These are phyloP conservation scores for Dacryopinax spathularia DNA, from an alignment of 768 basidiomycete genomes.

Conservation along the genomic window DNA sequence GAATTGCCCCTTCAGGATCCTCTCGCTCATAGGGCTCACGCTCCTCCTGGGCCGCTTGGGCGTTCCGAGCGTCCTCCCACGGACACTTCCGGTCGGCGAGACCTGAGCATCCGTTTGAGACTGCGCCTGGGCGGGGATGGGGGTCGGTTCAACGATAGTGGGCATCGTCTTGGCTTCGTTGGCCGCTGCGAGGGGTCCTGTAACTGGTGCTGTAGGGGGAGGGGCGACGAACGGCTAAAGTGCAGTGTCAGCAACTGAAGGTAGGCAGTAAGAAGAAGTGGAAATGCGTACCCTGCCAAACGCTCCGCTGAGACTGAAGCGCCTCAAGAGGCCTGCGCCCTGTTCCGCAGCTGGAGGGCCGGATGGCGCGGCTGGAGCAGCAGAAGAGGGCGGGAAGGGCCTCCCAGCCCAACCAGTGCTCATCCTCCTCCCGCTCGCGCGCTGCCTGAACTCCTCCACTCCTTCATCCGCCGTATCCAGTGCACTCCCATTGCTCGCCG, in stretches of 20 bases:
- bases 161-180: conserved; percentile 9
- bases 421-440: neutral
- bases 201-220: conserved; percentile 6
- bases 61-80: conserved; percentile 45
- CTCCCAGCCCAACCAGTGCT: neutral
- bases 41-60: conserved; percentile 35
- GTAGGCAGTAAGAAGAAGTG: neutral
- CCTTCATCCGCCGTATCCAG: neutral
- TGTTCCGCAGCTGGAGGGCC: conserved; percentile 37
- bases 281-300: conserved; percentile 40
- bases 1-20: conserved; percentile 81
- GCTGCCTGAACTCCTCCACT: neutral
- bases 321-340: conserved; percentile 54
- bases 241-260: conserved; percentile 11
- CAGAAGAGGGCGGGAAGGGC: neutral
- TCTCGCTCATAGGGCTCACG: conserved; percentile 43
- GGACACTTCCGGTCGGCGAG: conserved; percentile 48
- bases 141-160: neutral
- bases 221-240: conserved; percentile 3
- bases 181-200: conserved; percentile 4
- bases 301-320: conserved; percentile 47
- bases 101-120: conserved; percentile 23
- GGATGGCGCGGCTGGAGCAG: neutral
- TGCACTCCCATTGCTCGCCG: too few relatives aligned
- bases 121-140: conserved; percentile 19